phyloP scores from a whole-genome alignment of 2,329 filamentous ascomycete species.

The Raffaelea deltoideospora region DNA sequence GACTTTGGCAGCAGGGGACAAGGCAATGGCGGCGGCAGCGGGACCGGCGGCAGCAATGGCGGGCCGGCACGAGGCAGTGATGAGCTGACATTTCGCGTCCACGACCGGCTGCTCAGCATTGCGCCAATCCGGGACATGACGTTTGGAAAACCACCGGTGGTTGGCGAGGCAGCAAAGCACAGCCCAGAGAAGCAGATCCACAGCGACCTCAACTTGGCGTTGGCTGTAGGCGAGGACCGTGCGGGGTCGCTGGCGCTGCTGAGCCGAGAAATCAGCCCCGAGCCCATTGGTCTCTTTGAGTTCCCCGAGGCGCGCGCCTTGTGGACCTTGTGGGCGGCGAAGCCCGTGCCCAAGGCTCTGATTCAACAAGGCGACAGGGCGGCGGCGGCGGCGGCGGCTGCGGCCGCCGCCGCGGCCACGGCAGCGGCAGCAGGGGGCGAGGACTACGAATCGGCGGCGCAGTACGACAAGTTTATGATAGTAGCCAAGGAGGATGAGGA shows the following conservation, averaged over 20 bases:
- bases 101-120: constrained; percentile 64
- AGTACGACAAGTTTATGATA: constrained; percentile 70
- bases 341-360: constrained; percentile 46
- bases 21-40: constrained; percentile 13
- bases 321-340: constrained; percentile 66
- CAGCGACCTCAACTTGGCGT: constrained; percentile 44
- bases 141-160: constrained; percentile 41
- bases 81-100: constrained; percentile 57
- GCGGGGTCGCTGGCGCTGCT: constrained; percentile 60
- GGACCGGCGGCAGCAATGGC: constrained; percentile 6
- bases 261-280: constrained; percentile 63
- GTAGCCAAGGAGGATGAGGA: constrained; percentile 56
- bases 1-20: neutral
- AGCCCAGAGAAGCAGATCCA: constrained; percentile 27
- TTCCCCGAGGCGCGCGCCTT: constrained; percentile 60
- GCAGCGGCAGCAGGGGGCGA: constrained; percentile 14
- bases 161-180: constrained; percentile 26
- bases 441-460: constrained; percentile 43
- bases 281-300: constrained; percentile 52
- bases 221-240: constrained; percentile 46
- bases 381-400: constrained; percentile 22
- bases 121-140: constrained; percentile 66
- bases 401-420: neutral
- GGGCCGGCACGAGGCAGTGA: constrained; percentile 23
- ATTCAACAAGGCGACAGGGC: constrained; percentile 36